These are phyloP conservation scores for Diaporthe vexans DNA, from an alignment of 2,329 filamentous ascomycete genomes.

Conservation along the genomic window DNA sequence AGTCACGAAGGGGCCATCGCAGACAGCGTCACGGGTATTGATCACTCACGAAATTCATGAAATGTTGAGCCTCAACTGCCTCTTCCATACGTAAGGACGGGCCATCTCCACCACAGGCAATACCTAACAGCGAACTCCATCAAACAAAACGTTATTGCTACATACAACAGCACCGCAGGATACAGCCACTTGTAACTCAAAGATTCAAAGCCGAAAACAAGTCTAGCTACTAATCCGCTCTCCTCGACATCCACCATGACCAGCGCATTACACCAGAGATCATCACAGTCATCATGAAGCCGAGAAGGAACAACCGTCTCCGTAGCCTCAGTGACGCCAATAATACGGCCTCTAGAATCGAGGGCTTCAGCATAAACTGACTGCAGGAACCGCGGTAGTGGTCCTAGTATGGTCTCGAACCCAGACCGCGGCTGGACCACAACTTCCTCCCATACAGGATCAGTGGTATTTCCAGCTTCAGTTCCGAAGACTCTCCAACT, in stretches of 20 bases:
- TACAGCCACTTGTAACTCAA: neutral
- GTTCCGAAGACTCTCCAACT: neutral
- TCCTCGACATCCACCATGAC: constrained; percentile 2
- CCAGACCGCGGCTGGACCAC: neutral
- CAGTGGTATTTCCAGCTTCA: neutral
- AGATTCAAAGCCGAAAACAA: too few species aligned
- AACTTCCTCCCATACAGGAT: neutral
- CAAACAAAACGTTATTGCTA: neutral
- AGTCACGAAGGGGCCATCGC: too few species aligned
- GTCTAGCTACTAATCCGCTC: neutral
- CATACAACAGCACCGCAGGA: neutral
- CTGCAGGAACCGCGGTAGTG: neutral
- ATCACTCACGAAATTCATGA: too few species aligned
- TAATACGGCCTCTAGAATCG: neutral
- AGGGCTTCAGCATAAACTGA: neutral
- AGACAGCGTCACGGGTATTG: too few species aligned
- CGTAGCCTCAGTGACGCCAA: neutral
- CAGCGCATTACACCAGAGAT: constrained; percentile 6
- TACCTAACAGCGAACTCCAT: neutral
- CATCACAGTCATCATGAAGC: neutral
- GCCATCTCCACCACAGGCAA: neutral
- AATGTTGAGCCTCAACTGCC: too few species aligned
- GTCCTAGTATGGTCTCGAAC: neutral
- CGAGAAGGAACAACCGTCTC: neutral
- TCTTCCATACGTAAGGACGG: neutral